Percentiles rank a stretch among this genome's conserved stretches.
Evolutionary conservation across 192 early-diverging fungal species (phyloP).

Genomic region (Chytriomyces sp.): DNA sequence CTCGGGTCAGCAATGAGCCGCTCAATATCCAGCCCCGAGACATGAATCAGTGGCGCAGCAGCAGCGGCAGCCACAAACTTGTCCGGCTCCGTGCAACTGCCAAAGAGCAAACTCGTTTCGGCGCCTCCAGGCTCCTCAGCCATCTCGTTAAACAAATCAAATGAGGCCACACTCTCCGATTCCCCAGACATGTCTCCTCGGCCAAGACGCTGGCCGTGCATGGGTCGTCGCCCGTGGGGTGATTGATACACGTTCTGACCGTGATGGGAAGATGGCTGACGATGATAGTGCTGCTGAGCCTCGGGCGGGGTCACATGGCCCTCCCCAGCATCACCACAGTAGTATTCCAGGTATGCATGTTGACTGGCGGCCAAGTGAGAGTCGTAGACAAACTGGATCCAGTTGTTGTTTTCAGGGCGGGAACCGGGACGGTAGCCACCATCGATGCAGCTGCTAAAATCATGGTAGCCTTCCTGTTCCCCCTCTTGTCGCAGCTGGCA

Average conservation of each 20-base stretch:
- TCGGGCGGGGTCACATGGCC: no score
- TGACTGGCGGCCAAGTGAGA: neutral
- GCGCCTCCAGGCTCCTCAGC: neutral
- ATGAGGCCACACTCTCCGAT: neutral
- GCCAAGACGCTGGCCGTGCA: neutral
- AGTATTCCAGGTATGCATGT: no score
- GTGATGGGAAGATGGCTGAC: neutral
- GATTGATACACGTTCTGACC: neutral
- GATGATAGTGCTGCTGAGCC: neutral
- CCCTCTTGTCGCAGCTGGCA: no score
- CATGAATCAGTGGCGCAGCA: neutral
- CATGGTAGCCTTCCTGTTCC: neutral
- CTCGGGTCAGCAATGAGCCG: constrained; percentile 15
- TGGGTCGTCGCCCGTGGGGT: neutral
- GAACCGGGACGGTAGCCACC: neutral
- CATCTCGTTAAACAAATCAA: constrained; percentile 14
- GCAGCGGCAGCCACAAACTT: neutral
- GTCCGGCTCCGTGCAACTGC: neutral
- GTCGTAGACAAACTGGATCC: neutral
- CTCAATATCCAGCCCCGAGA: constrained; percentile 14
- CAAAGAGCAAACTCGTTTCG: constrained; percentile 16
- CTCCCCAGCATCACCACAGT: neutral
- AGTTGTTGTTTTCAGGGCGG: neutral
- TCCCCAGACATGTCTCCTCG: neutral
- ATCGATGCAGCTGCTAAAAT: neutral